Evolutionary conservation across 345 rosid genomes (phyloP).

Genomic region (Citrus cavaleriei): DNA sequence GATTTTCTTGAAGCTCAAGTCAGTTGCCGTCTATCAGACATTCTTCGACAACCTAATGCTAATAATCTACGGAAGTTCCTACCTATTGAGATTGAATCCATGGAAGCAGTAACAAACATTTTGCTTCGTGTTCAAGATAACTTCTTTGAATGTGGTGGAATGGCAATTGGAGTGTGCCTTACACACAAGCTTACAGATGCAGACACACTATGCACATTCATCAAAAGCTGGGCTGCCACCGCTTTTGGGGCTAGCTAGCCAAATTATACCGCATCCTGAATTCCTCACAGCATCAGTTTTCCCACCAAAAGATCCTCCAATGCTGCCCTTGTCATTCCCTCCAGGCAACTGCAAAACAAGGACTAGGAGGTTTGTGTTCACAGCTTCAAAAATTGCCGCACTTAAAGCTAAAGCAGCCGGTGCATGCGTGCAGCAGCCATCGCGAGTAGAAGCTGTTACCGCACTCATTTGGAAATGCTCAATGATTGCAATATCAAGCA

Average conservation of each 20-base stretch:
- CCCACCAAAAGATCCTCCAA: neutral
- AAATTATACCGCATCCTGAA: neutral
- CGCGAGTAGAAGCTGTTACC: constrained; percentile 13
- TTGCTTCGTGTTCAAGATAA: constrained; percentile 13
- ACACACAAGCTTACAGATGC: constrained; percentile 45
- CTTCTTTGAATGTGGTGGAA: constrained; percentile 42
- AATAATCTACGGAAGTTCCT: too few species aligned
- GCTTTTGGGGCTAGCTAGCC: neutral
- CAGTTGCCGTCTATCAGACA: constrained; percentile 19
- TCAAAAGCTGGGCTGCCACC: neutral
- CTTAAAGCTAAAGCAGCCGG: constrained; percentile 3
- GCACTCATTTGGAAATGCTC: constrained; percentile 14
- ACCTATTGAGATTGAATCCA: too few species aligned
- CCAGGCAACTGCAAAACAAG: neutral
- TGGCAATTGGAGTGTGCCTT: constrained; percentile 23
- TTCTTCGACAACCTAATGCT: too few species aligned
- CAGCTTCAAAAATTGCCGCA: neutral
- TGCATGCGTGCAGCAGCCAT: constrained; percentile 1
- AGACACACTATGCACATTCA: neutral
- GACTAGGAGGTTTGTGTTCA: constrained; percentile 14
- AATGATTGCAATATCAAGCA: neutral
- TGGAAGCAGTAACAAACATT: constrained; percentile 6
- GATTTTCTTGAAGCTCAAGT: constrained; percentile 29
- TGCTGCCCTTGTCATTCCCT: neutral
- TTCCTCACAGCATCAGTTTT: neutral